A percentile compares a stretch with the other conserved stretches of the same genome.
Evolutionary conservation across 1,284 basidiomycete genomes (phyloP).

Genomic region (Melanopsichium pennsylvanicum): DNA sequence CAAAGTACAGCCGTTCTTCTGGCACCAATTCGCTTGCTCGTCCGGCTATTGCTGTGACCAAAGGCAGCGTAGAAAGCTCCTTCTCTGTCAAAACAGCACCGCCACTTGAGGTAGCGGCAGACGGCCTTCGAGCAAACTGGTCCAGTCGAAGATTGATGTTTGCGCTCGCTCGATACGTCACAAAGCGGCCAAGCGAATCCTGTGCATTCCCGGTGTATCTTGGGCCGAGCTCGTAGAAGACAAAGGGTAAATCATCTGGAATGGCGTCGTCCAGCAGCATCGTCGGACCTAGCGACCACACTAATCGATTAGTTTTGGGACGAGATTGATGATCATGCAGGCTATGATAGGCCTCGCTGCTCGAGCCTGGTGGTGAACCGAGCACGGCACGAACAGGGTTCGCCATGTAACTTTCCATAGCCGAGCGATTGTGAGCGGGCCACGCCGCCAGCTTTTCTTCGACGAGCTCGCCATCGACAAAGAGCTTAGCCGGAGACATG

Average conservation of each 20-base stretch:
- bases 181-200: constrained; percentile 56
- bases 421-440: constrained; percentile 15
- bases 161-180: constrained; percentile 54
- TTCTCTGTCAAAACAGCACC: constrained; percentile 27
- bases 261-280: constrained; percentile 51
- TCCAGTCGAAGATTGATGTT: constrained; percentile 55
- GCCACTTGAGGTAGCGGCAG: background rate
- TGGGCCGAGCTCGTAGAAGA: constrained; percentile 49
- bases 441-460: constrained; percentile 48
- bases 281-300: constrained; percentile 56
- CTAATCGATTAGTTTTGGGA: constrained; percentile 21
- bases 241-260: constrained; percentile 48
- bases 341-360: background rate
- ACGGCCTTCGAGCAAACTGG: constrained; percentile 23
- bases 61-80: constrained; percentile 38
- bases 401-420: background rate
- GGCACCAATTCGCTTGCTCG: constrained; percentile 42
- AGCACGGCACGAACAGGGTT: constrained; percentile 41
- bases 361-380: constrained; percentile 38
- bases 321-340: background rate
- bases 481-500: constrained; percentile 48
- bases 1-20: constrained; percentile 50
- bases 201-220: constrained; percentile 56
- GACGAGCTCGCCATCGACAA: constrained; percentile 51
- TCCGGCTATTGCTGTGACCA: constrained; percentile 50